Evolutionary conservation across 176 grass and related monocot species (phyloP).

Genomic region (Hordeum marinum): DNA sequence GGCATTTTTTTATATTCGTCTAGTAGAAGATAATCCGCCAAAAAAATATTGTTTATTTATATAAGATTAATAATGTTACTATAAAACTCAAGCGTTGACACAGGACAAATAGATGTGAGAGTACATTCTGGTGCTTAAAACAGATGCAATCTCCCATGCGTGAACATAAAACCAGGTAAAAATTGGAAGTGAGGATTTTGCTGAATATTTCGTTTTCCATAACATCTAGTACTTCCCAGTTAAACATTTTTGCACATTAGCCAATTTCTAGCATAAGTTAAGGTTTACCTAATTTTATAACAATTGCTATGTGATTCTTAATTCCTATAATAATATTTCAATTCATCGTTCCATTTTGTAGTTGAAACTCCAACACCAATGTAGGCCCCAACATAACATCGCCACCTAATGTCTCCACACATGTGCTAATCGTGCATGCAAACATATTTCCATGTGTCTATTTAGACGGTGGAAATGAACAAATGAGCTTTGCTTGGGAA

Average conservation of each 20-base stretch:
- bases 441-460: neutral
- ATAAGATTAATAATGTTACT: neutral
- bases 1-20: neutral
- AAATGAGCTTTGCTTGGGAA: neutral
- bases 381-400: neutral
- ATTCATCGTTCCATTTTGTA: neutral
- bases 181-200: neutral
- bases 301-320: neutral
- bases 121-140: slow-evolving; percentile 1
- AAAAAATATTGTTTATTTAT: neutral
- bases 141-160: neutral
- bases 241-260: neutral
- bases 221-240: neutral
- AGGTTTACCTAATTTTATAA: neutral
- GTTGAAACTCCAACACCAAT: neutral
- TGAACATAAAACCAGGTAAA: neutral
- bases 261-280: neutral
- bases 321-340: neutral
- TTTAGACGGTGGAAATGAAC: neutral
- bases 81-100: neutral
- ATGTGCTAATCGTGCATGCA: neutral
- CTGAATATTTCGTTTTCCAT: neutral
- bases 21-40: neutral
- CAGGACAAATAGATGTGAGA: neutral
- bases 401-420: neutral